phyloP scores from a whole-genome alignment of 108 stramenopile genomes.

The Thalassiosira profunda region DNA sequence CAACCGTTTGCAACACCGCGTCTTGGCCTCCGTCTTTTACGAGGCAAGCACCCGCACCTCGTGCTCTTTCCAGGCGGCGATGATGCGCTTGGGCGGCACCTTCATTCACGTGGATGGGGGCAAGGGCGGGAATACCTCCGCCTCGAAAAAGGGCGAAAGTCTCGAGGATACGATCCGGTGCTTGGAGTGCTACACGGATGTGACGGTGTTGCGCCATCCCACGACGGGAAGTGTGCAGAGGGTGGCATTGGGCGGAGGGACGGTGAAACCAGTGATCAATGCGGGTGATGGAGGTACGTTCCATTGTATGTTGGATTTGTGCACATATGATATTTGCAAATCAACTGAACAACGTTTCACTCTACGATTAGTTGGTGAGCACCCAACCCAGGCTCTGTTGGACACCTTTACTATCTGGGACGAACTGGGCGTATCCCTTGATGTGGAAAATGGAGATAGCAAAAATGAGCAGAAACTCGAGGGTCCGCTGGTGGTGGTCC shows the following conservation, averaged over 20 bases:
- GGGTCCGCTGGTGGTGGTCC: slow-evolving; percentile 57
- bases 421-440: slow-evolving; percentile 62
- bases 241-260: slow-evolving; percentile 43
- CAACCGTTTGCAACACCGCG: slow-evolving; percentile 38
- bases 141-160: slow-evolving; percentile 95
- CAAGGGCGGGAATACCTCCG: slow-evolving; percentile 68
- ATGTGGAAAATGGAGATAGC: neutral
- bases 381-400: slow-evolving; percentile 98
- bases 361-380: slow-evolving; percentile 95
- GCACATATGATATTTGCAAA: neutral
- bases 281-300: slow-evolving; percentile 89
- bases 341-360: too few relatives aligned
- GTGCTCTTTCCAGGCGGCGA: slow-evolving; percentile 96
- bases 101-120: slow-evolving; percentile 84
- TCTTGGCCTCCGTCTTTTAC: slow-evolving; percentile 93
- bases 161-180: slow-evolving; percentile 93
- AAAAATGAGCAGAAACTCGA: slow-evolving; percentile 23
- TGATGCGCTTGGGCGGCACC: slow-evolving; percentile 92
- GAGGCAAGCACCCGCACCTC: slow-evolving; percentile 97
- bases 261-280: slow-evolving; percentile 89
- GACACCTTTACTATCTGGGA: slow-evolving; percentile 94
- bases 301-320: too few relatives aligned
- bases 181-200: slow-evolving; percentile 93
- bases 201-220: slow-evolving; percentile 93
- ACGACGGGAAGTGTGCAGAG: slow-evolving; percentile 69